These are phyloP conservation scores for Talaromyces stipitatus DNA, from an alignment of 495 filamentous ascomycete species.

Conservation along the genomic window DNA sequence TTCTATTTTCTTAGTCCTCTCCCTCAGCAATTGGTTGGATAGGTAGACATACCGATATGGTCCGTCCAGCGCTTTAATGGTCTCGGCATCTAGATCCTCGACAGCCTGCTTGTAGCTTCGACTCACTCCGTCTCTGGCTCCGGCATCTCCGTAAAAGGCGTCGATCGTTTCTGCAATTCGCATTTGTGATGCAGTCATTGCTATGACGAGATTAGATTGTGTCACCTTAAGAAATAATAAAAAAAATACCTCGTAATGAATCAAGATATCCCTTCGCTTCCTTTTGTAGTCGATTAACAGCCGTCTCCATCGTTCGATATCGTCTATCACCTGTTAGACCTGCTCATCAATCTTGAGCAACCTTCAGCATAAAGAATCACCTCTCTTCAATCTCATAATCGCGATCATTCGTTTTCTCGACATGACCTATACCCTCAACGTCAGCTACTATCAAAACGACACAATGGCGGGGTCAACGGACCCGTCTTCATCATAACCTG, in stretches of 20 bases:
- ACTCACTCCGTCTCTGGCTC: slow-evolving; percentile 88
- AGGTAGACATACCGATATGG: slow-evolving; percentile 63
- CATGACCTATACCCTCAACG: slow-evolving; percentile 58
- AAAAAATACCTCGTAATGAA: slow-evolving; percentile 65
- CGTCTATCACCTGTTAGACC: slow-evolving; percentile 44
- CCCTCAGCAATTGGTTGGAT: background rate
- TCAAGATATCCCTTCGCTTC: slow-evolving; percentile 97
- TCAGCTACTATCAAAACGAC: background rate
- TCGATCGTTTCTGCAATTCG: slow-evolving; percentile 98
- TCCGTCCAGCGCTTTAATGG: slow-evolving; percentile 96
- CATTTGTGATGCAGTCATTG: slow-evolving; percentile 99
- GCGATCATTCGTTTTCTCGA: slow-evolving; percentile 94
- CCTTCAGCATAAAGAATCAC: slow-evolving; percentile 29
- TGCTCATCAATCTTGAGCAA: background rate
- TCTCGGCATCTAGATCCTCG: slow-evolving; percentile 94
- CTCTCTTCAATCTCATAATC: slow-evolving; percentile 98
- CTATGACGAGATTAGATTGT: slow-evolving; percentile 30
- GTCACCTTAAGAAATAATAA: background rate
- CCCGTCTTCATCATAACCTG: slow-evolving; percentile 99
- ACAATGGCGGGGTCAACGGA: slow-evolving; percentile 24
- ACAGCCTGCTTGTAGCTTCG: slow-evolving; percentile 97
- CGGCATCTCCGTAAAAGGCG: slow-evolving; percentile 96
- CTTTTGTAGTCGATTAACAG: slow-evolving; percentile 84
- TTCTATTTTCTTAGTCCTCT: slow-evolving; percentile 35
- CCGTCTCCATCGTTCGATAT: slow-evolving; percentile 93